Base-by-base conservation (phyloP, 2,329 filamentous ascomycete species). In the Aspergillus ochraceus region DNA sequence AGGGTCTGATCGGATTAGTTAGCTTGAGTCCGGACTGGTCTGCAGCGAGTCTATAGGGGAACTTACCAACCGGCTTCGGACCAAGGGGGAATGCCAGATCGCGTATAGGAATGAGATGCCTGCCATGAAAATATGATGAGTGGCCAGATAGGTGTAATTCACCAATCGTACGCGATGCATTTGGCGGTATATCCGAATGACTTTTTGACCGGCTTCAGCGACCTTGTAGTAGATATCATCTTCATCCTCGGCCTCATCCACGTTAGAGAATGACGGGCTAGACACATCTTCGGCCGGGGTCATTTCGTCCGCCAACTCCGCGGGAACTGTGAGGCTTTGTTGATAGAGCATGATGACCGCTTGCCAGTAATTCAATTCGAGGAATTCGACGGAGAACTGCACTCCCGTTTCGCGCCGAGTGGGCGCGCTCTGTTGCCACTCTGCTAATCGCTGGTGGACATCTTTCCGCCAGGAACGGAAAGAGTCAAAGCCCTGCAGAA, bases 361-460 rank as follows among this genome's bases (percentile, higher is more conserved):
- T 74, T 97, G 94, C 93, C 94, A 98, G 76, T 98, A 98, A 75
- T 98, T 98, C 61, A 98, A 83, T 69, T 97, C 92, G 4, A 97
- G 78, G 69, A 98, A 97, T 58, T 97, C 90, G 1, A 91, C 88
- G 0, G 90, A 92, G 73, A 98, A 98, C 4, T 87, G 87, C 2
- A 98, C 95, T 1, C 93, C 93, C 0, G 91, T 96, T 59, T 95
- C 87, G 22, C 85, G 78, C 63, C 89, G 88, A 0, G 85, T 88
- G 0, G 94, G 95, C 1, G 92, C 90, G 5, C 87, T 88, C 29
- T 88, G 87, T 74, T 94, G 95, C 95, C 94, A 98, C 66, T 94
- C 88, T 65, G 87, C 88, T 47, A 98, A 77, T 42, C 94, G 85
- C 61, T 86, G 84, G 73, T 97, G 93, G 56, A 98, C 91, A 72